phyloP scores from a whole-genome alignment of 805 yeast genomes.

The Saccharomycopsis sp. region DNA sequence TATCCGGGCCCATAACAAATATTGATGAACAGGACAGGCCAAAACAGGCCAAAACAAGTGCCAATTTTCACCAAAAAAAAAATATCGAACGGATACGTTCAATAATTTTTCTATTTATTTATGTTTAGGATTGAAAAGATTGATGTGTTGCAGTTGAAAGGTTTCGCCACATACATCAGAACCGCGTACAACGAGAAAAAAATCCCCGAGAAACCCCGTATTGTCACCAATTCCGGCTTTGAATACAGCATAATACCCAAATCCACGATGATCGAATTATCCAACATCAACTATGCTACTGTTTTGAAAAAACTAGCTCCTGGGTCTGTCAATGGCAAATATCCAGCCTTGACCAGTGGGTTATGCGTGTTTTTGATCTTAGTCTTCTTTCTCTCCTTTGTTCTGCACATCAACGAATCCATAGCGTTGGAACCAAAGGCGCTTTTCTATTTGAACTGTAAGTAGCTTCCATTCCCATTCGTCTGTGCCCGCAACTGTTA shows the following conservation, averaged over 20 bases:
- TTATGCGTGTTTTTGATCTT: conserved; percentile 17
- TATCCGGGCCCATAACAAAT: no score
- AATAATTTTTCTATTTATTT: no score
- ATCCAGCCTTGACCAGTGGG: conserved; percentile 19
- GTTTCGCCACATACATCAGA: no score
- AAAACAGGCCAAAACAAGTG: no score
- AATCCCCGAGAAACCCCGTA: no score
- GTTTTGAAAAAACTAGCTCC: conserved; percentile 15
- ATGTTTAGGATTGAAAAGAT: no score
- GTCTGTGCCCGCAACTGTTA: neutral
- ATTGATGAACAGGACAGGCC: no score
- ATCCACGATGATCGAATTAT: neutral
- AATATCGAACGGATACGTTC: no score
- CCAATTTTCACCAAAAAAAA: no score
- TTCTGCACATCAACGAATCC: conserved; percentile 26
- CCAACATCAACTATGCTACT: neutral
- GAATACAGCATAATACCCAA: neutral
- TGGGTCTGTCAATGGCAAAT: conserved; percentile 10
- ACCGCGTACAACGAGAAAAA: no score
- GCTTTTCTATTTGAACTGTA: conserved; percentile 38
- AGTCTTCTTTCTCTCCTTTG: conserved; percentile 8
- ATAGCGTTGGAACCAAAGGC: conserved; percentile 53
- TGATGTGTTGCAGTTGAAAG: no score
- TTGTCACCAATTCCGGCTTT: no score
- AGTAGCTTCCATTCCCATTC: conserved; percentile 12